A percentile compares a stretch with the other conserved stretches of the same genome.
Conservation (phyloP, 345 rosid species). For the Anacardium occidentale region DNA sequence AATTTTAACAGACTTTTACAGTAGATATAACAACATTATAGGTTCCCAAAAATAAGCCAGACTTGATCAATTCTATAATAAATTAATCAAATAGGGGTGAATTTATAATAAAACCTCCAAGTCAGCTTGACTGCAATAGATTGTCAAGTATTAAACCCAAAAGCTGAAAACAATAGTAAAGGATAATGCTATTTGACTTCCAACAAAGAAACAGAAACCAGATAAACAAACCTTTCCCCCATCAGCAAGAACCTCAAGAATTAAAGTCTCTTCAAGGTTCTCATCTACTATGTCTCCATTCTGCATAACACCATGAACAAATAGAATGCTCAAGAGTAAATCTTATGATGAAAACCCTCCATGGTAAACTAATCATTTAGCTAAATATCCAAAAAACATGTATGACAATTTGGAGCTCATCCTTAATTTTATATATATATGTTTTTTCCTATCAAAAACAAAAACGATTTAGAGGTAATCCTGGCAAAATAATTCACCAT, state of each 20-base stretch:
- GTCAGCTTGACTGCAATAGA: too few relatives aligned
- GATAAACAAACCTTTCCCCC: conserved; percentile 85
- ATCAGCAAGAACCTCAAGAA: conserved; percentile 78
- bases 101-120: not conserved
- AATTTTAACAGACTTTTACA: not conserved
- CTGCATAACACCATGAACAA: conserved; percentile 38
- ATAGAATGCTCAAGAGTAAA: conserved; percentile 12
- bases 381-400: conserved; percentile 2
- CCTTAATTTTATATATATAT: too few relatives aligned
- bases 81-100: not conserved
- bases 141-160: not conserved
- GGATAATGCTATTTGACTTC: too few relatives aligned
- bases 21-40: too few relatives aligned
- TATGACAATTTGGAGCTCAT: not conserved
- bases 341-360: conserved; percentile 1
- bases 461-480: not conserved
- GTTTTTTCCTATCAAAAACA: too few relatives aligned
- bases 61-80: too few relatives aligned
- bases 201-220: conserved; percentile 2
- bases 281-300: conserved; percentile 42
- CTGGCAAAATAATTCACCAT: not conserved
- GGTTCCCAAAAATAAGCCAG: not conserved
- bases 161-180: not conserved
- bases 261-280: conserved; percentile 59
- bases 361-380: conserved; percentile 17